Percentiles rank a stretch among this genome's conserved stretches.
Conservation (phyloP, 78 protist genomes). For the Andalucia godoyi region DNA sequence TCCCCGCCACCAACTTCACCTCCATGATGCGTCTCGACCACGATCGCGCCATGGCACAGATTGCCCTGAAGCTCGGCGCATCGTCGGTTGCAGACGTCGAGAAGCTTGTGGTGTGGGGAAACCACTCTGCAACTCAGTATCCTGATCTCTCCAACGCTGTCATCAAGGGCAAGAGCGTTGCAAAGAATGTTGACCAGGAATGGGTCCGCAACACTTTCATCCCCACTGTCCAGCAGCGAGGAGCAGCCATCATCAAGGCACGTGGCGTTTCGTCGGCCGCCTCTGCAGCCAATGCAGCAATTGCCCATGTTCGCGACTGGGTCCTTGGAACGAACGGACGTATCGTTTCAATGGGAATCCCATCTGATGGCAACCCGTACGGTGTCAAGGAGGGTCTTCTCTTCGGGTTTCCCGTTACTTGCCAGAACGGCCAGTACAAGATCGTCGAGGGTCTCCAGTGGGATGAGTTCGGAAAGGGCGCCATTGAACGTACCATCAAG, state of each 20-base stretch:
- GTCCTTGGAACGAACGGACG: slow-evolving; percentile 42
- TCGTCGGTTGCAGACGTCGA: slow-evolving; percentile 20
- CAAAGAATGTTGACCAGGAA: too few relatives aligned
- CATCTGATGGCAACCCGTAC: slow-evolving; percentile 45
- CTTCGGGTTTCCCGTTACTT: slow-evolving; percentile 48
- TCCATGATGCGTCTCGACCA: slow-evolving; percentile 87
- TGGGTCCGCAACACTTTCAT: slow-evolving; percentile 40
- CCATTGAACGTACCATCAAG: too few relatives aligned
- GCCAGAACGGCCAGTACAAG: slow-evolving; percentile 7
- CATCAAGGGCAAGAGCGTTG: too few relatives aligned
- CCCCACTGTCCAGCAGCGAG: slow-evolving; percentile 74
- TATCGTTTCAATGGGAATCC: slow-evolving; percentile 53
- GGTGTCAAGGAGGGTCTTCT: slow-evolving; percentile 36
- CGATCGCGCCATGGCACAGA: slow-evolving; percentile 59
- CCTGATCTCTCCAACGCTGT: slow-evolving; percentile 3
- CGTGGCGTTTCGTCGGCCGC: slow-evolving; percentile 62
- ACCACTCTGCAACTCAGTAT: slow-evolving; percentile 59
- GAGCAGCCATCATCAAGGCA: slow-evolving; percentile 72
- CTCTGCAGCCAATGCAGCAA: slow-evolving; percentile 72
- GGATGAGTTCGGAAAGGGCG: too few relatives aligned
- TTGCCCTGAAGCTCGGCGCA: slow-evolving; percentile 35
- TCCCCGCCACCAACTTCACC: slow-evolving; percentile 70
- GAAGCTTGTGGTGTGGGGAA: slow-evolving; percentile 85
- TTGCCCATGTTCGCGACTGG: slow-evolving; percentile 58
- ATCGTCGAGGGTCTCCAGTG: slow-evolving; percentile 49